phyloP scores from a whole-genome alignment of 1,284 basidiomycete genomes.

The Irpex lacteus region DNA sequence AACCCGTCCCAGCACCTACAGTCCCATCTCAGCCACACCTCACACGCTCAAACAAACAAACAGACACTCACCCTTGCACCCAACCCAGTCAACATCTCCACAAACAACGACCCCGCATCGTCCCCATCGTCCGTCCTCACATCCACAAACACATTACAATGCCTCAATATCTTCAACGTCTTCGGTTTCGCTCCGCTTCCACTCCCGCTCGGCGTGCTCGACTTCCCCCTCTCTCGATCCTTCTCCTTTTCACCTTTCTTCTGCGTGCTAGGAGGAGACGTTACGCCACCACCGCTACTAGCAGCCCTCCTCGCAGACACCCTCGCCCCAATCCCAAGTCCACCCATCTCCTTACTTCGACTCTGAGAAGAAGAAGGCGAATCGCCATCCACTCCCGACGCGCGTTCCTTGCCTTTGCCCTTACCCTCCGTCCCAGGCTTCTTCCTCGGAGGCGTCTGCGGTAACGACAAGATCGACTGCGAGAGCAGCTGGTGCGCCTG shows the following conservation, averaged over 20 bases:
- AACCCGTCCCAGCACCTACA: conserved; percentile 56
- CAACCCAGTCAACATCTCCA: conserved; percentile 77
- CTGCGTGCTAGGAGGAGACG: background rate
- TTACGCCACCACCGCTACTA: background rate
- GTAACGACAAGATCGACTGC: conserved; percentile 48
- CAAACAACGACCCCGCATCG: conserved; percentile 80
- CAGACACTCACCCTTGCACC: conserved; percentile 73
- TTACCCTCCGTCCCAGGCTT: conserved; percentile 35
- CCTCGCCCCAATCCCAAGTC: conserved; percentile 12
- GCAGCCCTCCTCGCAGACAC: conserved; percentile 16
- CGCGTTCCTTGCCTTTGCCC: conserved; percentile 28
- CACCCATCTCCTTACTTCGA: background rate
- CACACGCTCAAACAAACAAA: background rate
- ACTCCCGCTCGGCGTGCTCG: conserved; percentile 8
- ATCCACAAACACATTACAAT: conserved; percentile 87
- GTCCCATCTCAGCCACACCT: conserved; percentile 5
- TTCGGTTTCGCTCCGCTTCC: conserved; percentile 5
- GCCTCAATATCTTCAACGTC: conserved; percentile 52
- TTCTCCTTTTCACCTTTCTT: background rate
- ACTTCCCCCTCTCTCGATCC: background rate
- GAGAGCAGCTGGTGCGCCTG: conserved; percentile 56
- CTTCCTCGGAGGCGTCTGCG: conserved; percentile 32
- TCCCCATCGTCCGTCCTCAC: conserved; percentile 86
- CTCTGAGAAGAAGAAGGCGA: background rate
- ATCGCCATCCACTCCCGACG: conserved; percentile 27